Base-by-base conservation (phyloP, 805 yeast species). In the Candida taoyuanica region DNA sequence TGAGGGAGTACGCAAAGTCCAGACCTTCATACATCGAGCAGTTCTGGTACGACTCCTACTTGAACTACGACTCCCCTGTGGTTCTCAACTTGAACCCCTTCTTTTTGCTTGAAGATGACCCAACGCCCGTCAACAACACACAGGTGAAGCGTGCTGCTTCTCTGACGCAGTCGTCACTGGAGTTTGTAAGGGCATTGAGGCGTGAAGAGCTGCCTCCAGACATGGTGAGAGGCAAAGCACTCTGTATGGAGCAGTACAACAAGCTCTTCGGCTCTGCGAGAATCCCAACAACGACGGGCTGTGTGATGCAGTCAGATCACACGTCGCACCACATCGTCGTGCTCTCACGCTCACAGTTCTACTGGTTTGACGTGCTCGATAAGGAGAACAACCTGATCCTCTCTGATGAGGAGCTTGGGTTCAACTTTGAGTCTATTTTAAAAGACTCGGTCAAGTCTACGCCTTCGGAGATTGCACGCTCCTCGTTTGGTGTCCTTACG, bases 301-400 rank as follows among this genome's bases (percentile, higher is more conserved):
- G 97, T 60, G 76, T 84, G 39, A 78, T 88, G 79, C 95, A 87
- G 60, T 74, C 85, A 2, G 95, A 85, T 59, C 57, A 70, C 7
- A 67, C 77, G 8, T 78, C 93, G 2, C 83, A 78, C 52, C 96
- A 88, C 59, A 77, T 88, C 26, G 81, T 87, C 8, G 89, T 88
- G 13, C 64, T 86, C 58, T 79, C 86, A 45, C 80, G 84, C 53
- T 84, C 95, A 2, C 96, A 88, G 60, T 85, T 87, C 60, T 88
- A 88, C 63, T 88, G 96, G 96, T 88, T 88, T 58, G 96, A 88
- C 56, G 97, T 88, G 2, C 65, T 88, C 50, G 94, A 87, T 60
- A 69, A 70, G 34, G 64, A 78, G 46, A 77, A 84, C 56, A 80
- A 85, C 54, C 68, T 88, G 45, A 71, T 87, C 33, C 67, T 88